Evolutionary conservation across 140 eudicot species (phyloP).

Genomic region (Erigeron philadelphicus): DNA sequence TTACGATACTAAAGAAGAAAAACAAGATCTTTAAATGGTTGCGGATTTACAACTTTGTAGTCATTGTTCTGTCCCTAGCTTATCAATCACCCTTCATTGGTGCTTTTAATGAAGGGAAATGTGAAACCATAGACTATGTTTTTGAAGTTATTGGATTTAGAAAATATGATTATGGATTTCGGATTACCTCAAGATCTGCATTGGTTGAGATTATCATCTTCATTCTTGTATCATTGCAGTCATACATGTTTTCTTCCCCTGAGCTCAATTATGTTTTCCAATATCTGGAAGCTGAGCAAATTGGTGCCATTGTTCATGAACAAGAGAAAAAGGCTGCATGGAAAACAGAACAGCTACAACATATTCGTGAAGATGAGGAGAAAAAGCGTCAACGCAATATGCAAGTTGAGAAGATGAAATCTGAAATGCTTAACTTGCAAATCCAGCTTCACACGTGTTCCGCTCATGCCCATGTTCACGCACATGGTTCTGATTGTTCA

Average conservation of each 20-base stretch:
- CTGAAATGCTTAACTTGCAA: constrained; percentile 92
- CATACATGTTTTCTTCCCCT: constrained; percentile 84
- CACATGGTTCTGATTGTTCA: constrained; percentile 38
- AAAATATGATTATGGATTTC: constrained; percentile 90
- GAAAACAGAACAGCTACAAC: constrained; percentile 86
- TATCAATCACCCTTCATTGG: constrained; percentile 94
- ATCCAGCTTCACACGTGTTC: constrained; percentile 75
- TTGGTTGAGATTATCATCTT: constrained; percentile 89
- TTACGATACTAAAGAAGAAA: constrained; percentile 79
- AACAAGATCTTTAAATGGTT: constrained; percentile 82
- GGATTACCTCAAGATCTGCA: constrained; percentile 94
- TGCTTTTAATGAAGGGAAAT: constrained; percentile 61
- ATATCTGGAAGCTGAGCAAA: constrained; percentile 97
- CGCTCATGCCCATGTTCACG: constrained; percentile 18
- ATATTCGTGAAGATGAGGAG: constrained; percentile 85
- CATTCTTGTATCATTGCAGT: constrained; percentile 81
- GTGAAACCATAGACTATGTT: constrained; percentile 77
- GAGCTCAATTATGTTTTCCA: constrained; percentile 93
- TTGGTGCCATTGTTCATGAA: constrained; percentile 89
- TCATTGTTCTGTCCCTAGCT: constrained; percentile 90
- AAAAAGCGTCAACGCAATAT: constrained; percentile 79
- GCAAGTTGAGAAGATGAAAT: constrained; percentile 98
- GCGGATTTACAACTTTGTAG: constrained; percentile 83
- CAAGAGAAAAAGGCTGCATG: constrained; percentile 98
- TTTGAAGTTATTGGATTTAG: constrained; percentile 85